Conservation (phyloP, 495 filamentous ascomycete genomes). For the Aspergillus leporis region DNA sequence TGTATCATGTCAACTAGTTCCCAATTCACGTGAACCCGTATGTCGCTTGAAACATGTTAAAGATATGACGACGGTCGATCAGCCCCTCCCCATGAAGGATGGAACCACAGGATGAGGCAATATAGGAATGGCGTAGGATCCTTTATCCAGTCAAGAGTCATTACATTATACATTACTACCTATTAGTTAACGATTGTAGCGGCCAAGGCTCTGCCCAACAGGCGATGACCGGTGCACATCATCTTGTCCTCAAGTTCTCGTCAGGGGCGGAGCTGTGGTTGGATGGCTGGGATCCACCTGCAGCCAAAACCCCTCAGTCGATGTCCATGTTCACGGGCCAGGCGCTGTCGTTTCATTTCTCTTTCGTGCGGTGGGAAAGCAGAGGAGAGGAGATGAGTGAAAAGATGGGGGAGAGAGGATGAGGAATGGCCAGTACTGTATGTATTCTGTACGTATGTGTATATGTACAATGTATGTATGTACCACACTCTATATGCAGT, state of each 20-base stretch:
- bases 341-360: background rate
- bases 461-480: background rate
- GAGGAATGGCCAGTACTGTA: background rate
- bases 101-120: slow-evolving; percentile 15
- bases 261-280: slow-evolving; percentile 27
- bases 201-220: slow-evolving; percentile 11
- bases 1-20: background rate
- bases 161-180: slow-evolving; percentile 13
- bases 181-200: slow-evolving; percentile 6
- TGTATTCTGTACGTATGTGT: background rate
- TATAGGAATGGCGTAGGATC: slow-evolving; percentile 6
- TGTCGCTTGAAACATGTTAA: background rate
- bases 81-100: background rate
- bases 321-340: slow-evolving; percentile 19
- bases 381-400: too few species aligned
- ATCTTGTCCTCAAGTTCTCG: slow-evolving; percentile 20
- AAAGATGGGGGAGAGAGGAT: too few species aligned
- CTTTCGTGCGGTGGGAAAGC: background rate
- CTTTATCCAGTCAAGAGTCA: background rate
- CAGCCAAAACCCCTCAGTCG: slow-evolving; percentile 25
- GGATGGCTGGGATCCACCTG: slow-evolving; percentile 18
- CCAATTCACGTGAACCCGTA: background rate
- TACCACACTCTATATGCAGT: background rate
- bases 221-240: slow-evolving; percentile 29
- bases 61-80: slow-evolving; percentile 1